Conservation (phyloP, 2,329 filamentous ascomycete genomes). For the Fusarium sterilihyphosum region DNA sequence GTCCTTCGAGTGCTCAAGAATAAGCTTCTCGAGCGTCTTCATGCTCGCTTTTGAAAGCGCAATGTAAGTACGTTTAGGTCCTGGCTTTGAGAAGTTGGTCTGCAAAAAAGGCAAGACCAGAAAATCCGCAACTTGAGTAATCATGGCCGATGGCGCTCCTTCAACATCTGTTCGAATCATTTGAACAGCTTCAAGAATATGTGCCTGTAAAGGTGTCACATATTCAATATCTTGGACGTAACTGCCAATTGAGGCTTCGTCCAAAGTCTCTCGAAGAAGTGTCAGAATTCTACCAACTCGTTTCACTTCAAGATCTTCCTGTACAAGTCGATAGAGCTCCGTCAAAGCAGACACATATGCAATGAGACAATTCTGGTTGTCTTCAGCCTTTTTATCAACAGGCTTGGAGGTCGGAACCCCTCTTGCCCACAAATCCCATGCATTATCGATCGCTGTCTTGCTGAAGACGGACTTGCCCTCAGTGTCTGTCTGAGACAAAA, state of each 20-base stretch:
- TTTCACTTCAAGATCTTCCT: constrained; percentile 68
- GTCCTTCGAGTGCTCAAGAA: constrained; percentile 68
- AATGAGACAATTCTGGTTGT: constrained; percentile 84
- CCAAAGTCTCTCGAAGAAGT: constrained; percentile 76
- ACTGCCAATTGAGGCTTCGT: constrained; percentile 72
- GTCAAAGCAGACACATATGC: constrained; percentile 83
- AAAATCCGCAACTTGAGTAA: constrained; percentile 76
- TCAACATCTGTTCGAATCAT: constrained; percentile 73
- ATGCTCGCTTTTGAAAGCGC: constrained; percentile 89
- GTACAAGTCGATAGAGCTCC: constrained; percentile 81
- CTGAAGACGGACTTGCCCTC: constrained; percentile 57
- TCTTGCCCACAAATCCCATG: constrained; percentile 76
- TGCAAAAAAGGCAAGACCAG: constrained; percentile 73
- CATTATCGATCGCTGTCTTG: constrained; percentile 65
- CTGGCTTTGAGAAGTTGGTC: constrained; percentile 47
- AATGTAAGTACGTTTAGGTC: constrained; percentile 79
- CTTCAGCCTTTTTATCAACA: constrained; percentile 52
- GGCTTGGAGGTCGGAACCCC: constrained; percentile 65
- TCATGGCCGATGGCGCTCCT: constrained; percentile 73
- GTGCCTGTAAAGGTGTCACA: constrained; percentile 76
- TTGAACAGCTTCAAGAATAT: constrained; percentile 74
- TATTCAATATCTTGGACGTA: constrained; percentile 80
- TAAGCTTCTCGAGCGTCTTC: constrained; percentile 70
- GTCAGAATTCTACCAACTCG: constrained; percentile 74
- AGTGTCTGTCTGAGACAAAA: constrained; percentile 64